Evolutionary conservation across 2,329 filamentous ascomycete genomes (phyloP).

Genomic region (Cladosporium austrohemisphaericum): DNA sequence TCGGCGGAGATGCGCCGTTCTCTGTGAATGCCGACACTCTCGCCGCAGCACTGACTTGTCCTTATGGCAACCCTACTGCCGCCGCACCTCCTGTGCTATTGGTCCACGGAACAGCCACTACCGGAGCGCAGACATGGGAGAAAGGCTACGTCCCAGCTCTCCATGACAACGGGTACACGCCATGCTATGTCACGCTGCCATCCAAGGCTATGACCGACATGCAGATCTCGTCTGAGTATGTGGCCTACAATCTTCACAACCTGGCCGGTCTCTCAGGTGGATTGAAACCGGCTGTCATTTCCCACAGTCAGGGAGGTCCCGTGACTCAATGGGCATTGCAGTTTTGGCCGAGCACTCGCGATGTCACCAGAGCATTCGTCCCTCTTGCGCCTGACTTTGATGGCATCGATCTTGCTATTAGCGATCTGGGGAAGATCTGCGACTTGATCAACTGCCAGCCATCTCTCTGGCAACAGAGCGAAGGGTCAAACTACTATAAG

Average conservation of each 20-base stretch:
- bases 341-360: conserved; percentile 30
- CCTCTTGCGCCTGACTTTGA: conserved; percentile 29
- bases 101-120: conserved; percentile 29
- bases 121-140: conserved; percentile 28
- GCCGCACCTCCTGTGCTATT: conserved; percentile 28
- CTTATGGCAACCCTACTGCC: conserved; percentile 26
- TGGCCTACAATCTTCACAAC: conserved; percentile 31
- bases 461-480: conserved; percentile 29
- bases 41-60: conserved; percentile 28
- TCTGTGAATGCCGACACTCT: conserved; percentile 23
- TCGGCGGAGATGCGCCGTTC: conserved; percentile 30
- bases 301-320: conserved; percentile 30
- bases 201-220: conserved; percentile 31
- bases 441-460: conserved; percentile 27
- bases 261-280: conserved; percentile 27
- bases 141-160: conserved; percentile 30
- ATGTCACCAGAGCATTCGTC: conserved; percentile 26
- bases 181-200: conserved; percentile 31
- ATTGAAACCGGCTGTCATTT: conserved; percentile 26
- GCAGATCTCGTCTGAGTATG: conserved; percentile 31
- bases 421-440: conserved; percentile 24
- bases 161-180: conserved; percentile 27
- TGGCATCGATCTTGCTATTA: conserved; percentile 26
- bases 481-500: conserved; percentile 28
- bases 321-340: conserved; percentile 31